Evolutionary conservation across 2,329 filamentous ascomycete genomes (phyloP), one percentile per base, ranked within the genome.

Genomic region (Fusarium albidum): DNA sequence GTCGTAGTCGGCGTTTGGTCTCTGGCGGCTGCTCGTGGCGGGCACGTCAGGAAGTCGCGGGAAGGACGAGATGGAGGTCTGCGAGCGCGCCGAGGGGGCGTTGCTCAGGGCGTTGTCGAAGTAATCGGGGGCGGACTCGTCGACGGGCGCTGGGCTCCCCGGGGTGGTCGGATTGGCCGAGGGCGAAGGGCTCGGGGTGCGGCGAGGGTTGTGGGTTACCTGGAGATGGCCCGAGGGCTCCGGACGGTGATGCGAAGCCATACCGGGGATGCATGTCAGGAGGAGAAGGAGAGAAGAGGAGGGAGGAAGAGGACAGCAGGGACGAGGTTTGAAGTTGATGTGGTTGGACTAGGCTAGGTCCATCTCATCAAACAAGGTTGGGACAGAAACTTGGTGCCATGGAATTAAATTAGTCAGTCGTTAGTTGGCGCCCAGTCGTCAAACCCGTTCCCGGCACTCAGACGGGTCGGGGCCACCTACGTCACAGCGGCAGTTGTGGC

Each of bases 101-200:
- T 52, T 52, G 25, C 49, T 60, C 32, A 66, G 44, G 18, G 64
- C 44, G 31, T 65, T 61, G 31, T 65, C 59, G 12, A 68, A 68
- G 40, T 68, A 68, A 9, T 64, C 66, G 25, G 50, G 34, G 29
- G 52, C 59, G 21, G 61, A 52, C 13, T 68, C 66, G 43, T 59
- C 58, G 38, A 57, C 7, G 29, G 65, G 62, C 5, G 43, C 49
- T 13, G 63, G 63, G 21, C 58, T 66, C 18, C 31, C 50, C 5
- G 65, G 62, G 12, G 52, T 52, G n/a, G 48, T 28, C 9, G 51
- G 52, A 14, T 46, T 44, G 31, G 18, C 7, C 26, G 52, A 57
- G 7, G 58, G 42, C 13, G 63, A 46, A 11, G 59, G 63, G 31
- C 61, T 67, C n/a, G 52, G 56, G 18, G 53, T 49, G 18, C 57